Base-by-base conservation (phyloP, 139 green algal species). In the Trebouxia sp. region DNA sequence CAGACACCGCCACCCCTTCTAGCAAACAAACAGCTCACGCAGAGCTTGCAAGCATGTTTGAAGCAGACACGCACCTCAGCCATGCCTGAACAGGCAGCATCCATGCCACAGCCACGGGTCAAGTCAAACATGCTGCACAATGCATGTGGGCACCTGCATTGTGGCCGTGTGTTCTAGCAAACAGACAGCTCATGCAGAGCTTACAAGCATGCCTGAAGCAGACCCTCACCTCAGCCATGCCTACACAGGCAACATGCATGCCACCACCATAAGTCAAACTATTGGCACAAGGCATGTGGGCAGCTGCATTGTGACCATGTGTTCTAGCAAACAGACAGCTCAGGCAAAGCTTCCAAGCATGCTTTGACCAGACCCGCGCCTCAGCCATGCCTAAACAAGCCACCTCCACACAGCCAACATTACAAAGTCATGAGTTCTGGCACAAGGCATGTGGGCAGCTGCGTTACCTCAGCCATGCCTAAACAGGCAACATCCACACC, bases 211-310 rank as follows among this genome's bases (percentile, higher is more conserved):
- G 0, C 37, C 14, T 39, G 30, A 30, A n/a, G 37, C 50, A 58
- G 4, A 22, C 3, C 1, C 78, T 20, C 48, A 88, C 85, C 75
- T 91, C 82, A 28, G 85, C 87, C 74, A 86, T 79, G 62, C 87
- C 87, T 53, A 91, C 81, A 35, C 67, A 82, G 14, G 83, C 83
- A 38, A 87, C 62, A 79, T 91, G 85, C 11, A 87, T 47, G 22
- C 85, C 87, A 24, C 87, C 85, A 28, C 87, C 87, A n/a, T 87
- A 83, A 89, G 58, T 90, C 87, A 8, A 91, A 85, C 79, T 86
- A 41, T 55, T 78, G 48, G 81, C 69, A 1, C 48, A 82, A 20
- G 79, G 56, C 10, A 86, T 72, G 7, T 80, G 72, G 22, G 58
- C 28, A 35, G 28, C 58, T 37, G 58, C 50, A 17, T 2, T 43